Base-by-base conservation (phyloP, 2,329 filamentous ascomycete species). In the Endoconidiophora laricicola region DNA sequence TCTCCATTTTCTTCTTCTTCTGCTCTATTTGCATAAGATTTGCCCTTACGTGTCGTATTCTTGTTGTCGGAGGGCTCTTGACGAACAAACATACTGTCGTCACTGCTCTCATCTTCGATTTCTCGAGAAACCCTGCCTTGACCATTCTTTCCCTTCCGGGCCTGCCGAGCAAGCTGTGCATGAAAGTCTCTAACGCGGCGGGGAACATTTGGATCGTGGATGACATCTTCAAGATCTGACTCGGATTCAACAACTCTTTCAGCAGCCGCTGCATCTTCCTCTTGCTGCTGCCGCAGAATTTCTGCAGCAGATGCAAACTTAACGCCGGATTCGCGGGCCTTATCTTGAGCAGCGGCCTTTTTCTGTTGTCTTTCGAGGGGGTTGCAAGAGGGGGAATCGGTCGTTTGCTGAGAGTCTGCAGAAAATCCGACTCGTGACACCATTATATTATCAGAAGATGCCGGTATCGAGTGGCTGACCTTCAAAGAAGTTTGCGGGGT, bases 171-270 rank as follows among this genome's bases (percentile, higher is more conserved):
- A 16, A 68, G 55, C 22, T 61, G 59, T 20, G 61, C 59, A 42
- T 63, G 65, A 46, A 67, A 66, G 55, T 64, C 61, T 24, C 56
- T 56, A n/a, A 62, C 59, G 43, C 57, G 59, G 9, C 56, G 54
- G 7, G 59, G 57, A n/a, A 44, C 41, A 33, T 22, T 37, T 23
- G 41, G 41, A 23, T 52, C 50, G 6, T 42, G 46, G 12, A 48
- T 41, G 2, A 48, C 41, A 26, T 48, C 40, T 33, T 52, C 49
- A 26, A 46, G 18, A 6, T 52, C 52, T 24, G 43, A 24, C 10
- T 48, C 52, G 7, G 50, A 49, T 16, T 46, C 24, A 3, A 12
- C 29, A 12, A 12, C 29, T 12, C 29, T 33, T 49, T 38, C 38
- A n/a, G 37, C 41, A 39, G 23, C 46, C 14, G 20, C 6, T 4